Evolutionary conservation across 169 alveolate species (phyloP).

Genomic region (Cytauxzoon felis): DNA sequence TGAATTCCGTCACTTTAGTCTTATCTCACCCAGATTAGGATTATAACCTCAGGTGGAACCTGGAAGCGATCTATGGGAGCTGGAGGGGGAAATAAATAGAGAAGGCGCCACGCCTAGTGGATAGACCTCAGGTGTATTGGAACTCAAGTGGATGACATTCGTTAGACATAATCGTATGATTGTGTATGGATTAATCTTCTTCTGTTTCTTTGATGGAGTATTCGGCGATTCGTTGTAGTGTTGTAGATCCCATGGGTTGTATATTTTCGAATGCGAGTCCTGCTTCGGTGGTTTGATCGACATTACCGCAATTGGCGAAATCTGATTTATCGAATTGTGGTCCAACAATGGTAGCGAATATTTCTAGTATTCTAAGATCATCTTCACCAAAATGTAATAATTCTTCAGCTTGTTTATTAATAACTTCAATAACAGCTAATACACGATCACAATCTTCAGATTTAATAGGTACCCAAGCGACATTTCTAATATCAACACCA

Average conservation of each 20-base stretch:
- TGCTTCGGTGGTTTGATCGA: conserved; percentile 52
- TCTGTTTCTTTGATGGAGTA: conserved; percentile 7
- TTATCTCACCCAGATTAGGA: no score
- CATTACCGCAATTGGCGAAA: conserved; percentile 34
- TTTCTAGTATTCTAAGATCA: conserved; percentile 48
- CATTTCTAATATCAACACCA: conserved; percentile 40
- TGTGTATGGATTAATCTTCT: neutral
- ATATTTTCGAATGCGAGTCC: conserved; percentile 57
- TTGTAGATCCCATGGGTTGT: conserved; percentile 9
- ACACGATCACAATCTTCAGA: conserved; percentile 46
- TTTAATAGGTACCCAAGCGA: conserved; percentile 60
- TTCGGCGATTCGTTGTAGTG: conserved; percentile 10
- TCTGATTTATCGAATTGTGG: conserved; percentile 63
- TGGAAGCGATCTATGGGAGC: no score
- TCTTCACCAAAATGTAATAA: conserved; percentile 52
- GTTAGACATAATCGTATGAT: no score
- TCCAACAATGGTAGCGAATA: conserved; percentile 55
- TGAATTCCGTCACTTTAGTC: no score
- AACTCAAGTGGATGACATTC: no score
- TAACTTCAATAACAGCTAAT: conserved; percentile 59
- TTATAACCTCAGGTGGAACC: no score
- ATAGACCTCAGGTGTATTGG: no score
- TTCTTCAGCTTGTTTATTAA: conserved; percentile 60
- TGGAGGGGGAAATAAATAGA: no score
- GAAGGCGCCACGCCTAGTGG: no score